Evolutionary conservation across 2,329 filamentous ascomycete species (phyloP).

Genomic region (Trichoderma hamatum): DNA sequence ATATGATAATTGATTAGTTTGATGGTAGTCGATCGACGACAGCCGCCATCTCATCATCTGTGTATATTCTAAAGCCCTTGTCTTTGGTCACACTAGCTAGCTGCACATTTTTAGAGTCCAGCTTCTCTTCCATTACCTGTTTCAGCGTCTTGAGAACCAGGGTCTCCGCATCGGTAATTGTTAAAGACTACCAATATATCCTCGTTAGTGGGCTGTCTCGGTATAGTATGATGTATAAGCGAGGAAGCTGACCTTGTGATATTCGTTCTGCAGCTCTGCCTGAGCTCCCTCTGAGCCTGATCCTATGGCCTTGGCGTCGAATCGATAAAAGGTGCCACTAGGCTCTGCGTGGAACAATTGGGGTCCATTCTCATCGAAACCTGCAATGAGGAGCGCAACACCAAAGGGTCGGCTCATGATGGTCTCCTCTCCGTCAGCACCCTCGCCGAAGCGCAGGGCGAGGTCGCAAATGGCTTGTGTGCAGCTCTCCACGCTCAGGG

Average conservation of each 20-base stretch:
- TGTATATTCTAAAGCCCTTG: slow-evolving; percentile 98
- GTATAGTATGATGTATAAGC: neutral
- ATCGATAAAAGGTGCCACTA: slow-evolving; percentile 97
- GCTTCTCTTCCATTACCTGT: slow-evolving; percentile 99
- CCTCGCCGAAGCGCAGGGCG: slow-evolving; percentile 93
- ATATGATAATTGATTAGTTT: slow-evolving; percentile 49
- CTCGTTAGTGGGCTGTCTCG: slow-evolving; percentile 24
- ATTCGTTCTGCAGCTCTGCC: slow-evolving; percentile 97
- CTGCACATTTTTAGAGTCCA: slow-evolving; percentile 98
- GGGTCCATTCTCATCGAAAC: slow-evolving; percentile 95
- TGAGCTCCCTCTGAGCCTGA: slow-evolving; percentile 97
- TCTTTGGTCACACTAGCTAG: slow-evolving; percentile 97
- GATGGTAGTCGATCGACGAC: slow-evolving; percentile 82
- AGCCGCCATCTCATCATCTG: slow-evolving; percentile 92
- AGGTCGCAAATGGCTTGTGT: slow-evolving; percentile 99
- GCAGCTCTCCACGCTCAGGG: slow-evolving; percentile 92
- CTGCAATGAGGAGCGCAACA: slow-evolving; percentile 93
- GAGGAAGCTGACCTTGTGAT: slow-evolving; percentile 71
- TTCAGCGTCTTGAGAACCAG: slow-evolving; percentile 96
- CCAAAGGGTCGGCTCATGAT: slow-evolving; percentile 98
- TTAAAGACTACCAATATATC: slow-evolving; percentile 66
- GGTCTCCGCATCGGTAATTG: slow-evolving; percentile 89
- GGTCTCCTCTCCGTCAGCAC: slow-evolving; percentile 95
- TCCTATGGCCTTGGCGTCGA: slow-evolving; percentile 98
- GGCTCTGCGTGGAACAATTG: slow-evolving; percentile 98